These are phyloP conservation scores for Ophiostoma sp. DNA, from an alignment of 2,329 filamentous ascomycete species.

Conservation along the genomic window DNA sequence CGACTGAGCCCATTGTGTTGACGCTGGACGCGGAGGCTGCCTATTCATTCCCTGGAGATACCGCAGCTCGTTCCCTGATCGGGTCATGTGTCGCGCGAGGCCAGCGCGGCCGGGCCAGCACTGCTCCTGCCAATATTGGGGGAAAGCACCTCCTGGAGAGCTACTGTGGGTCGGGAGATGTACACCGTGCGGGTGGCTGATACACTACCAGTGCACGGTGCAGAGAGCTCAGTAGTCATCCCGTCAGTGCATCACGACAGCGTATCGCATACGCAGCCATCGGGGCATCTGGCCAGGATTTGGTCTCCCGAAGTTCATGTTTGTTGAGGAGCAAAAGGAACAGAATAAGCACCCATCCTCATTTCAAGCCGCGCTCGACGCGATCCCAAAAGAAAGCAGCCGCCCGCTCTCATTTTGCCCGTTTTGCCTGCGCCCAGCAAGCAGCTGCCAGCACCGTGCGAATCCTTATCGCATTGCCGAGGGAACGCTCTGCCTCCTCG, in stretches of 20 bases:
- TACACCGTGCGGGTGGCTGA: slow-evolving; percentile 4
- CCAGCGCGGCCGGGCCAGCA: slow-evolving; percentile 1
- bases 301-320: too few species aligned
- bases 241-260: background rate
- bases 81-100: slow-evolving; percentile 19
- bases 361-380: too few species aligned
- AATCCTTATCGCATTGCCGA: slow-evolving; percentile 31
- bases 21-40: background rate
- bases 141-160: slow-evolving; percentile 4
- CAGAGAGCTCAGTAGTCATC: background rate
- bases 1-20: background rate
- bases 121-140: slow-evolving; percentile 5
- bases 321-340: too few species aligned
- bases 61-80: slow-evolving; percentile 1
- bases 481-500: slow-evolving; percentile 27
- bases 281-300: background rate
- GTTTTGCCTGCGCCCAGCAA: background rate
- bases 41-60: background rate
- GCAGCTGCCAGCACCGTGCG: slow-evolving; percentile 22
- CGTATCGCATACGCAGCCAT: background rate
- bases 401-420: background rate
- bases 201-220: slow-evolving; percentile 8
- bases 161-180: slow-evolving; percentile 10
- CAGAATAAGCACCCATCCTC: too few species aligned
- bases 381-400: background rate